Evolutionary conservation across 192 early-diverging fungal species (phyloP), one percentile per base, ranked within the genome.

Genomic region (Piromyces sp.): DNA sequence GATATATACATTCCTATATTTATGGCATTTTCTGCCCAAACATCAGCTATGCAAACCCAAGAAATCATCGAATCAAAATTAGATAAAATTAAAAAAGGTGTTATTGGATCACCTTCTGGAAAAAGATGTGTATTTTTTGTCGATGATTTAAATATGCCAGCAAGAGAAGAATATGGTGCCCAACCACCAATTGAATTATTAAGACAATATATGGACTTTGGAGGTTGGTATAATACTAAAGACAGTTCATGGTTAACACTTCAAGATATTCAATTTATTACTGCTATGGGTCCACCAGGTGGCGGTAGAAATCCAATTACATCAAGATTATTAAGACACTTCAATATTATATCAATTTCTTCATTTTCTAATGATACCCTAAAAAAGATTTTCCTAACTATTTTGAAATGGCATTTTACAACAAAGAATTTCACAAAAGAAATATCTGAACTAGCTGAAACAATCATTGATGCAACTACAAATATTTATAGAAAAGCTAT

Each of bases 71-170:
- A 91, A 81, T 91, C 90, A 1, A 90, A 90, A 82, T 83, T 91
- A 68, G 90, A 91, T 84, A 90, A 90, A 81, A 79, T 89, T 33
- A 40, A 87, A 38, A 91, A 91, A 82, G 90, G 90, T 2, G 90
- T 91, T 3, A 89, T 87, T 86, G 90, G 90, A 11, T 89, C 90
- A 9, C 85, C 88, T 5, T 79, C 89, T 68, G 90, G 90, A n/a
- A 91, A 91, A 80, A 84, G 82, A 80, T 83, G 83, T 26, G 81
- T 91, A 30, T 87, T 91, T 30, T 91, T 91, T 84, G 89, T 91
- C 4, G 90, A 91, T 82, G 90, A 91, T 83, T 81, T 91, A 81
- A 91, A 91, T 85, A 91, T 91, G 90, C 90, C 90, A 14, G 87
- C 89, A 22, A 83, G 88, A 30, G 90, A 91, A 81, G 79, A 81